These are phyloP conservation scores for Colletotrichum sp. DNA, from an alignment of 2,329 filamentous ascomycete species.

Conservation along the genomic window DNA sequence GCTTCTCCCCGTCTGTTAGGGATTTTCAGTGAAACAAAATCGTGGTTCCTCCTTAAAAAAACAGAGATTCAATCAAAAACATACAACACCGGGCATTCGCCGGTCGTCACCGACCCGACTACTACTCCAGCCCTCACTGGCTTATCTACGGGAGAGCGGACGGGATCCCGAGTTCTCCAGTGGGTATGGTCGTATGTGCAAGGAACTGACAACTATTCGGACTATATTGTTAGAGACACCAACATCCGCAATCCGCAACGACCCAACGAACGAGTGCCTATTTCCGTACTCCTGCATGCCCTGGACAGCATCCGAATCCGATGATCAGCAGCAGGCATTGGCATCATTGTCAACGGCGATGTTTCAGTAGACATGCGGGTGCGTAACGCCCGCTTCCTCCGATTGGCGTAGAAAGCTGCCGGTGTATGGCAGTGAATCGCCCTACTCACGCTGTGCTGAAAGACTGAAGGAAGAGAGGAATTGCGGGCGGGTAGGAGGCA, in stretches of 20 bases:
- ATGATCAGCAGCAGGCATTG: background rate
- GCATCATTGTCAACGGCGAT: background rate
- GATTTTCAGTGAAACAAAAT: background rate
- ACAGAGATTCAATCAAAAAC: background rate
- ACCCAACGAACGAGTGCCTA: background rate
- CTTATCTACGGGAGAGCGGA: no score
- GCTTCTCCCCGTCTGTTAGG: background rate
- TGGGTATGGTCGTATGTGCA: background rate
- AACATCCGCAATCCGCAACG: background rate
- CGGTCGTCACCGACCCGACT: no score
- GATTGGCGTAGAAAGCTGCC: background rate
- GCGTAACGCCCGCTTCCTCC: background rate
- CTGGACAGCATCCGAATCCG: background rate
- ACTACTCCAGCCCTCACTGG: no score
- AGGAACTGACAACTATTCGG: accelerated
- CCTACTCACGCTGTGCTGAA: background rate
- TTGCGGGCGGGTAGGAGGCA: background rate
- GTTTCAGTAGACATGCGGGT: background rate
- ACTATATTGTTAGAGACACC: background rate
- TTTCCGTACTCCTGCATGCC: background rate
- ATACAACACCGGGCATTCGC: no score
- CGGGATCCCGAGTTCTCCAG: no score
- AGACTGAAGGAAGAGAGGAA: background rate
- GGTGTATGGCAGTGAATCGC: background rate
- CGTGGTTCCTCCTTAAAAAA: background rate